Conservation (phyloP, 1,284 basidiomycete genomes). For the Somion occarium region DNA sequence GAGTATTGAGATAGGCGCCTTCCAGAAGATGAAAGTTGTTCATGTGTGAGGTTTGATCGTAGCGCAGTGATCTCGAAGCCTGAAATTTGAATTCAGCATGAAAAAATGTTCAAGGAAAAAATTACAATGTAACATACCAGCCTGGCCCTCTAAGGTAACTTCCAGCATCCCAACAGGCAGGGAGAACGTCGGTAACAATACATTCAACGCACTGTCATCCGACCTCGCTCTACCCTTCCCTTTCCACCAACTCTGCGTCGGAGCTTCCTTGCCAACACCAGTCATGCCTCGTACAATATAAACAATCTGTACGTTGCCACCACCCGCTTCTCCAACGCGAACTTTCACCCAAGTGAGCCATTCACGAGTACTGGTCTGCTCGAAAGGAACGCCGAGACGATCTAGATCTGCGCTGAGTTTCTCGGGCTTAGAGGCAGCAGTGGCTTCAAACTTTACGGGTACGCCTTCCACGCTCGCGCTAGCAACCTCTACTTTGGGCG, state of each 20-base stretch:
- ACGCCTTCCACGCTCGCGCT: constrained; percentile 60
- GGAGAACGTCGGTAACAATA: constrained; percentile 65
- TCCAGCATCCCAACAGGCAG: constrained; percentile 61
- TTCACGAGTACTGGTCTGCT: constrained; percentile 45
- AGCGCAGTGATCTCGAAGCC: constrained; percentile 5
- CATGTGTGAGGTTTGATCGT: constrained; percentile 7
- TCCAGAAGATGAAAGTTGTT: not conserved
- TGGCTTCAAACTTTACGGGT: constrained; percentile 54
- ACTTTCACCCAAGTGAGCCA: constrained; percentile 67
- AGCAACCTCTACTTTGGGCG: constrained; percentile 48
- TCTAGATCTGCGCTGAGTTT: constrained; percentile 21
- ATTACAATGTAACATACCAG: constrained; percentile 37
- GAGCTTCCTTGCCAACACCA: not conserved
- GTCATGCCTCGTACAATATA: constrained; percentile 44
- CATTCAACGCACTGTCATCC: constrained; percentile 32
- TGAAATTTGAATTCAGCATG: constrained; percentile 9
- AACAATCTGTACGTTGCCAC: constrained; percentile 54
- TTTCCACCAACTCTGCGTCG: constrained; percentile 14
- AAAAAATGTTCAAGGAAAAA: too few species aligned
- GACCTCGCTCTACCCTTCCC: constrained; percentile 24
- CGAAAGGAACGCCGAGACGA: constrained; percentile 36
- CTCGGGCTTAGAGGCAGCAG: constrained; percentile 34
- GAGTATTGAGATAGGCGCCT: constrained; percentile 3
- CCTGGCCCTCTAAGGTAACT: constrained; percentile 47
- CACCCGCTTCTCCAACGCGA: constrained; percentile 44